Conservation (phyloP, 305 asterid species). For the Rubia tinctorum region DNA sequence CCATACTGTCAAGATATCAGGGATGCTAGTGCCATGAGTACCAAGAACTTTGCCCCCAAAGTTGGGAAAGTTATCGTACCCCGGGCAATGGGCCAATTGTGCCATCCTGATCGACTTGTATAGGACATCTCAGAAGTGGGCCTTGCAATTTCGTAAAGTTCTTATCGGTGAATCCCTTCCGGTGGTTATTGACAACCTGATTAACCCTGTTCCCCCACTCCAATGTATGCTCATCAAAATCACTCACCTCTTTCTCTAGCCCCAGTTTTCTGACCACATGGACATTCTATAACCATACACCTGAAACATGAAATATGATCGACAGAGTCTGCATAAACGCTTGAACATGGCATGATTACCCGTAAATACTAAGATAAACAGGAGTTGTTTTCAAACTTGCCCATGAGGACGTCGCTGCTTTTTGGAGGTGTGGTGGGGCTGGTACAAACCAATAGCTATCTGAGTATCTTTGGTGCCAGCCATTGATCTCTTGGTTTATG, state of each 20-base stretch:
- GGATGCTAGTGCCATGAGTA: conserved; percentile 51
- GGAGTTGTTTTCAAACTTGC: conserved; percentile 46
- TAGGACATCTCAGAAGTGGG: conserved; percentile 80
- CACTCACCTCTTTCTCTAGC: conserved; percentile 28
- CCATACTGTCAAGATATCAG: conserved; percentile 64
- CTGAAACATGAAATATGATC: conserved; percentile 31
- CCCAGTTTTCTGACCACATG: conserved; percentile 90
- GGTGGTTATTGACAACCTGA: conserved; percentile 54
- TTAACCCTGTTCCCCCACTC: conserved; percentile 73
- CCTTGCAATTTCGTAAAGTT: conserved; percentile 49
- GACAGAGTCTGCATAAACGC: background rate
- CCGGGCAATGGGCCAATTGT: conserved; percentile 53
- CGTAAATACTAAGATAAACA: background rate
- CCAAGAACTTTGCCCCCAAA: conserved; percentile 81
- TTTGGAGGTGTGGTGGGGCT: conserved; percentile 59
- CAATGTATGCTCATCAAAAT: conserved; percentile 48
- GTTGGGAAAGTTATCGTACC: conserved; percentile 70
- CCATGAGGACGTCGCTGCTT: conserved; percentile 65
- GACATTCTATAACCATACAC: conserved; percentile 87
- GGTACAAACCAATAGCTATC: conserved; percentile 97
- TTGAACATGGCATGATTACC: too few relatives aligned
- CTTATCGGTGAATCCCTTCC: conserved; percentile 50
- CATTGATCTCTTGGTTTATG: conserved; percentile 87
- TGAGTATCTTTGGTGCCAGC: conserved; percentile 93
- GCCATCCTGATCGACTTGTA: conserved; percentile 59